Evolutionary conservation across 257 asterid genomes (phyloP).

Genomic region (Plantago ovata): DNA sequence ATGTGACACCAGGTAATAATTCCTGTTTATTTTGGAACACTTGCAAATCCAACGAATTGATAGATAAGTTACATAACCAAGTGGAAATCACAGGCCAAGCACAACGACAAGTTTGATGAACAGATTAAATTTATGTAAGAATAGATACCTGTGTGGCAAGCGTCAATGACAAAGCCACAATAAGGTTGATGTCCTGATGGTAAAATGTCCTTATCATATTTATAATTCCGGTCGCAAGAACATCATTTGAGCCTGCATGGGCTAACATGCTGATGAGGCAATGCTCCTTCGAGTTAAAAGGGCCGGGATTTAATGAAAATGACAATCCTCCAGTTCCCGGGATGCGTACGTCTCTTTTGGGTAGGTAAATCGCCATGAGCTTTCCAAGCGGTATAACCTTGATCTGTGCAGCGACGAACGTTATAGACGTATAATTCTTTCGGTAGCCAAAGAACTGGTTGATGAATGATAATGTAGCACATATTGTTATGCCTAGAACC

Average conservation of each 20-base stretch:
- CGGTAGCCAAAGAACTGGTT: slow-evolving; percentile 44
- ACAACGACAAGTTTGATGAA: neutral
- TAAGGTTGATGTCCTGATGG: neutral
- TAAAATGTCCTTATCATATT: neutral
- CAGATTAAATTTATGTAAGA: neutral
- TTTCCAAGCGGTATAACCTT: slow-evolving; percentile 34
- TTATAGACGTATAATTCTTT: slow-evolving; percentile 9
- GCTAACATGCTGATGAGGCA: neutral
- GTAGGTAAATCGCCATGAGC: slow-evolving; percentile 28
- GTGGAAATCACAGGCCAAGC: no score
- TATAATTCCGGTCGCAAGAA: neutral
- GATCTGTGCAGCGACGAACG: neutral
- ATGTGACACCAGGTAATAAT: no score
- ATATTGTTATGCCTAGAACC: slow-evolving; percentile 30
- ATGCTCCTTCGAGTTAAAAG: slow-evolving; percentile 9
- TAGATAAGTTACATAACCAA: no score
- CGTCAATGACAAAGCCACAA: neutral
- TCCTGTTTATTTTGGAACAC: no score
- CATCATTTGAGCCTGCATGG: neutral
- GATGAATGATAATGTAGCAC: slow-evolving; percentile 28
- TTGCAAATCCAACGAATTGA: no score
- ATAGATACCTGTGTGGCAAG: slow-evolving; percentile 3
- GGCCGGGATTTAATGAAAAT: slow-evolving; percentile 8
- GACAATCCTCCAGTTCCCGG: neutral
- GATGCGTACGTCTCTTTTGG: slow-evolving; percentile 6